phyloP scores from a whole-genome alignment of 345 rosid genomes.

The Cochlearia excelsa region DNA sequence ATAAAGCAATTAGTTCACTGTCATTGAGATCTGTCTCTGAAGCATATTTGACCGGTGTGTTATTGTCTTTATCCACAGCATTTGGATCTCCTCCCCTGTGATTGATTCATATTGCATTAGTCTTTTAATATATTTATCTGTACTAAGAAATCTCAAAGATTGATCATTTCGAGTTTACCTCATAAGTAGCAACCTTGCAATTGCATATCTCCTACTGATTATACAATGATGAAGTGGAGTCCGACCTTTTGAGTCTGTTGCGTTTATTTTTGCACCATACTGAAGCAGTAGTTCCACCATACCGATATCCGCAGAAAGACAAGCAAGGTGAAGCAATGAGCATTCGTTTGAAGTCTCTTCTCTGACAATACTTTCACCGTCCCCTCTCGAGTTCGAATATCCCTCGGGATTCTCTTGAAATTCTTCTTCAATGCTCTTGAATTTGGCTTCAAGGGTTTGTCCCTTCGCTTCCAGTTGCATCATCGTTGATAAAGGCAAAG shows the following conservation, averaged over 20 bases:
- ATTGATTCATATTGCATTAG: slow-evolving; percentile 19
- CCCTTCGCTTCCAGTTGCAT: slow-evolving; percentile 38
- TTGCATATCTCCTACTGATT: slow-evolving; percentile 48
- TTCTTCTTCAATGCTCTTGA: slow-evolving; percentile 45
- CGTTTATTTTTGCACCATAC: slow-evolving; percentile 67
- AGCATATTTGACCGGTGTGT: slow-evolving; percentile 45
- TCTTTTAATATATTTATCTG: not conserved
- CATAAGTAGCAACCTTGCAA: slow-evolving; percentile 57
- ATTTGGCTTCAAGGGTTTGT: slow-evolving; percentile 32
- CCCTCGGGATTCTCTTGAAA: slow-evolving; percentile 37
- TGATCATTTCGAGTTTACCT: slow-evolving; percentile 41
- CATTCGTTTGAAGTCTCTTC: slow-evolving; percentile 50
- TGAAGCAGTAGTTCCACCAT: slow-evolving; percentile 77
- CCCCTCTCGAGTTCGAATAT: slow-evolving; percentile 30
- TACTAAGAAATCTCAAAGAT: not conserved
- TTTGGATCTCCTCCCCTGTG: slow-evolving; percentile 69
- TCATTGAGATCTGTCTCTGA: slow-evolving; percentile 45
- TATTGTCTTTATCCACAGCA: slow-evolving; percentile 43
- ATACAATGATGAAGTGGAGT: slow-evolving; percentile 63
- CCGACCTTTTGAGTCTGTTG: slow-evolving; percentile 52
- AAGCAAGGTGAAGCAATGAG: slow-evolving; percentile 77
- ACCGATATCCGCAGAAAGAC: slow-evolving; percentile 67
- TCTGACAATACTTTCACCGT: slow-evolving; percentile 36
- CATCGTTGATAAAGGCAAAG: slow-evolving; percentile 38
- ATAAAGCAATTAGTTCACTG: slow-evolving; percentile 43